A percentile compares a stretch with the other conserved stretches of the same genome.
Conservation (phyloP, 179 eudicot species). For the Actinidia polygama region DNA sequence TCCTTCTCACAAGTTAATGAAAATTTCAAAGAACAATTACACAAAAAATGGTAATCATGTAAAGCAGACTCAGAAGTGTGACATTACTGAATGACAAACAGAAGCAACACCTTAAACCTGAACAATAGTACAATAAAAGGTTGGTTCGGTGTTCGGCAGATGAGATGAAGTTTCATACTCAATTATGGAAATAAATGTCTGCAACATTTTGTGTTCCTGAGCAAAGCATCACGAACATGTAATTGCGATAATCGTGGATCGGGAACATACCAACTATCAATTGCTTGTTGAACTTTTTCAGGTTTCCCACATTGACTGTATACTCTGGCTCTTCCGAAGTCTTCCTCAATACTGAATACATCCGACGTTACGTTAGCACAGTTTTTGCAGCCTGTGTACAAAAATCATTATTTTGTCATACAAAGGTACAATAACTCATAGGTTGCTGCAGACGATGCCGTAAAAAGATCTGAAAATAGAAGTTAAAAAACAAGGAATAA, state of each 20-base stretch:
- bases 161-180: no score
- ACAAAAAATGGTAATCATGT: no score
- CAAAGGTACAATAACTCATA: neutral
- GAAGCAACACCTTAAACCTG: no score
- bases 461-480: neutral
- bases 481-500: neutral
- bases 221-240: slow-evolving; percentile 1
- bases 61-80: no score
- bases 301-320: slow-evolving; percentile 63
- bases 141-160: no score
- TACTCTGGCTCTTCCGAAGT: slow-evolving; percentile 92
- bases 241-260: neutral
- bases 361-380: slow-evolving; percentile 85
- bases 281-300: slow-evolving; percentile 79
- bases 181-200: no score
- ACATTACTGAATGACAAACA: no score
- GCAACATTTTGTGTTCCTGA: neutral
- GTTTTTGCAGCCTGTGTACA: slow-evolving; percentile 78
- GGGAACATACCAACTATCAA: slow-evolving; percentile 82
- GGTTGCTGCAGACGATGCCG: neutral
- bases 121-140: no score
- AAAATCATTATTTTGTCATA: neutral
- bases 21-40: no score
- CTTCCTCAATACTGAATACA: slow-evolving; percentile 89
- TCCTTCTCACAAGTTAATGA: no score